These are phyloP conservation scores for Epichloe elymi DNA, from an alignment of 2,329 filamentous ascomycete genomes.

Conservation along the genomic window DNA sequence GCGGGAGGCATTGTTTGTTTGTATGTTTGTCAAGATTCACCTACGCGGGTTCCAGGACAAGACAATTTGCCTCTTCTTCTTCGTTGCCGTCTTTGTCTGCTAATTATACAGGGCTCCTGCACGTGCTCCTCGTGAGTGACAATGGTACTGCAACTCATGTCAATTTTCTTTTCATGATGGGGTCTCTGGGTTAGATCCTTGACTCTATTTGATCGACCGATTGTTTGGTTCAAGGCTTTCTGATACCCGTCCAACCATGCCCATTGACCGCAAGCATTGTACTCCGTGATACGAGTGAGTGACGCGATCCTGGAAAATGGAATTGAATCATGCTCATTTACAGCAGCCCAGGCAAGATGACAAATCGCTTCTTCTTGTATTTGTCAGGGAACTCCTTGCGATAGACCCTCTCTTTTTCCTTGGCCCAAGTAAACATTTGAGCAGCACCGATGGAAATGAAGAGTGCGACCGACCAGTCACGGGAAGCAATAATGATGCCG, in stretches of 20 bases:
- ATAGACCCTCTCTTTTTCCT: constrained; percentile 84
- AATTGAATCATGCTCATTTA: constrained; percentile 23
- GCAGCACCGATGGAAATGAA: constrained; percentile 61
- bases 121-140: too few relatives aligned
- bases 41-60: background rate
- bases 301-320: too few relatives aligned
- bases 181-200: too few relatives aligned
- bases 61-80: background rate
- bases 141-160: too few relatives aligned
- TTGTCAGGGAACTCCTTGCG: constrained; percentile 81
- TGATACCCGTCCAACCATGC: too few relatives aligned
- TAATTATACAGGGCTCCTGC: too few relatives aligned
- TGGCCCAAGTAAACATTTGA: constrained; percentile 81
- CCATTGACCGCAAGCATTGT: too few relatives aligned
- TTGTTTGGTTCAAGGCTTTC: too few relatives aligned
- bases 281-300: too few relatives aligned
- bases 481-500: constrained; percentile 66
- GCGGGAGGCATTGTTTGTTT: background rate
- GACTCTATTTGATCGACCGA: too few relatives aligned
- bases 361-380: constrained; percentile 89
- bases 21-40: background rate
- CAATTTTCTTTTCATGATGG: too few relatives aligned
- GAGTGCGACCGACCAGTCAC: constrained; percentile 63
- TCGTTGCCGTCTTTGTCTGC: background rate
- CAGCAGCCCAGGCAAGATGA: constrained; percentile 66